phyloP scores from a whole-genome alignment of 1,139 yeast genomes.

The Candida sanyaensis region DNA sequence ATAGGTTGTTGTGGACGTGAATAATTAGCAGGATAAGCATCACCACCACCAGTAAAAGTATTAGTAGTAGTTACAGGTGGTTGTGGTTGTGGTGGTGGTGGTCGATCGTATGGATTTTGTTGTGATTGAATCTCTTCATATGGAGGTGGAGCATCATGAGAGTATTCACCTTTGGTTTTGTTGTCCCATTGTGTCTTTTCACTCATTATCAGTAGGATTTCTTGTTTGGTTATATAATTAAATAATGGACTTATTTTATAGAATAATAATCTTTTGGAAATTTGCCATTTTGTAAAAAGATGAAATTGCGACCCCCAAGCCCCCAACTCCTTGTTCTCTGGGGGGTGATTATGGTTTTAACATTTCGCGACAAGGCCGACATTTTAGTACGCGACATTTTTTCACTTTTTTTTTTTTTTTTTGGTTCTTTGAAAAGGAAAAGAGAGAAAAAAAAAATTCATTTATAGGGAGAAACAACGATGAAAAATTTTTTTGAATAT shows the following conservation, averaged over 20 bases:
- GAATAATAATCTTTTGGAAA: too few relatives aligned
- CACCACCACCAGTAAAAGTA: neutral
- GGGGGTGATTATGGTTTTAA: too few relatives aligned
- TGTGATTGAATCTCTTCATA: slow-evolving; percentile 14
- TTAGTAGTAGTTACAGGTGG: neutral
- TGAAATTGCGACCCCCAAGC: too few relatives aligned
- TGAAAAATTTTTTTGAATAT: too few relatives aligned
- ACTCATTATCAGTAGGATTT: slow-evolving; percentile 5
- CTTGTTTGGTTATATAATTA: neutral
- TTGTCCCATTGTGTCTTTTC: slow-evolving; percentile 12
- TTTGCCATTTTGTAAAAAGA: neutral
- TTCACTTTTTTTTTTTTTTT: too few relatives aligned
- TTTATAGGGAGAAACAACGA: too few relatives aligned
- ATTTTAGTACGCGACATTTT: too few relatives aligned
- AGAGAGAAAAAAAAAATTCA: too few relatives aligned
- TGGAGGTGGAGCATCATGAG: slow-evolving; percentile 15
- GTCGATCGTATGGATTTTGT: slow-evolving; percentile 8
- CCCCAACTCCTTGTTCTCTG: too few relatives aligned
- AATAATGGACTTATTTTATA: too few relatives aligned
- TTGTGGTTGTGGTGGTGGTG: slow-evolving; percentile 5
- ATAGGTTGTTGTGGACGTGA: neutral
- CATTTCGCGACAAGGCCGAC: too few relatives aligned
- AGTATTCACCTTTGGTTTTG: slow-evolving; percentile 1
- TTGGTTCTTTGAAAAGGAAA: too few relatives aligned
- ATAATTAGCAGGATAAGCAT: neutral